A percentile compares a stretch with the other conserved stretches of the same genome.
Evolutionary conservation across 306 rosid genomes (phyloP).

Genomic region (Cicer arietinum): DNA sequence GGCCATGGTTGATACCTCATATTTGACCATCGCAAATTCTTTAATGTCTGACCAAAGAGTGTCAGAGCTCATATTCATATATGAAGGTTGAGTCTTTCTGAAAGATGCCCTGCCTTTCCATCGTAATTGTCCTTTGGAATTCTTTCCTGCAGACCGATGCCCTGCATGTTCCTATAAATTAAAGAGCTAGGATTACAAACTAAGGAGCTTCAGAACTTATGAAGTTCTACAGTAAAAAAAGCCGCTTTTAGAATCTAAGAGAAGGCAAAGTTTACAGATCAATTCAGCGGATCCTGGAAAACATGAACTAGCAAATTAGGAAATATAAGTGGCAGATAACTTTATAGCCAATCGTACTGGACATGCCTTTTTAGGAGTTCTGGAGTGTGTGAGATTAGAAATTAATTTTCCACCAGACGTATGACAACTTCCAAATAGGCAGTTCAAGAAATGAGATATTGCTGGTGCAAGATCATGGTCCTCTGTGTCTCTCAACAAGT

Average conservation of each 20-base stretch:
- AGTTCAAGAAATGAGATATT: constrained; percentile 84
- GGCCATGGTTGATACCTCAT: constrained; percentile 64
- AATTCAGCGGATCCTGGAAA: neutral
- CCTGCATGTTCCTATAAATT: constrained; percentile 75
- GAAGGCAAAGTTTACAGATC: constrained; percentile 29
- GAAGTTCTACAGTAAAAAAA: constrained; percentile 31
- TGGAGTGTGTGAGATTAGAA: constrained; percentile 56
- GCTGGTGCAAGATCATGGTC: constrained; percentile 92
- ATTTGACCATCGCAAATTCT: constrained; percentile 81
- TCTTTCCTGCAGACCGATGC: constrained; percentile 68
- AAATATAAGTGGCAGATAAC: constrained; percentile 16
- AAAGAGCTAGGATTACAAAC: constrained; percentile 23
- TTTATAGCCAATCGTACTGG: constrained; percentile 29
- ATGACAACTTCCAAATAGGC: constrained; percentile 85
- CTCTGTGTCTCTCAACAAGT: constrained; percentile 83
- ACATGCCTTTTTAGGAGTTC: constrained; percentile 67
- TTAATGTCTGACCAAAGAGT: constrained; percentile 82
- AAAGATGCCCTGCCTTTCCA: constrained; percentile 76
- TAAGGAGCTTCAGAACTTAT: neutral
- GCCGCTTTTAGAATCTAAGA: neutral
- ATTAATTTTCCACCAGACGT: constrained; percentile 60
- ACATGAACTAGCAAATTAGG: constrained; percentile 15
- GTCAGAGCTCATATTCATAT: constrained; percentile 76
- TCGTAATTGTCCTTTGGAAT: constrained; percentile 72
- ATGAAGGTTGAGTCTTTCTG: constrained; percentile 67